These are phyloP conservation scores for Nectriaceae sp. DNA, from an alignment of 2,329 filamentous ascomycete species.

Conservation along the genomic window DNA sequence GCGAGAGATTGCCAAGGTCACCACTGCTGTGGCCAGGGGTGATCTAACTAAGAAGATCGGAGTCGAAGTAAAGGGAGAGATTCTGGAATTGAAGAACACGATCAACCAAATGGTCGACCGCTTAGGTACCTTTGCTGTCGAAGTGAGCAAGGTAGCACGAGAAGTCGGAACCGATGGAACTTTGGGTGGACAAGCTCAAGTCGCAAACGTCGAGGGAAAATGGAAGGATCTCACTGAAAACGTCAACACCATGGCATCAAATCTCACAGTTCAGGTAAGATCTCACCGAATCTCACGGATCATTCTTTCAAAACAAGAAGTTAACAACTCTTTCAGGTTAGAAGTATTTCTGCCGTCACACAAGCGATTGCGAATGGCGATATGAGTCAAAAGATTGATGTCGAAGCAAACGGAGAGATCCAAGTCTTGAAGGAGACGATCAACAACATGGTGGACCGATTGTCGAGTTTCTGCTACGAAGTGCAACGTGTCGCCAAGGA, in stretches of 20 bases:
- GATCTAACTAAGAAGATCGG: slow-evolving; percentile 96
- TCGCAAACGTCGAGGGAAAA: slow-evolving; percentile 94
- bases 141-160: slow-evolving; percentile 92
- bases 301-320: not conserved
- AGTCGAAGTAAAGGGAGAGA: slow-evolving; percentile 91
- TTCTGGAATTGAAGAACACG: slow-evolving; percentile 91
- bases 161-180: slow-evolving; percentile 97
- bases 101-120: slow-evolving; percentile 99
- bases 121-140: slow-evolving; percentile 91
- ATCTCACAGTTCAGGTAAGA: slow-evolving; percentile 64
- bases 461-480: slow-evolving; percentile 95
- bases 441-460: slow-evolving; percentile 96
- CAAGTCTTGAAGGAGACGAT: slow-evolving; percentile 93
- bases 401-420: slow-evolving; percentile 93
- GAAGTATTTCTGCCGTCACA: slow-evolving; percentile 90
- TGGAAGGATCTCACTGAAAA: slow-evolving; percentile 97
- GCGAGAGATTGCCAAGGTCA: slow-evolving; percentile 95
- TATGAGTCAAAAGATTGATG: slow-evolving; percentile 94
- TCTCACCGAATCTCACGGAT: not conserved
- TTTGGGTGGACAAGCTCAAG: slow-evolving; percentile 88
- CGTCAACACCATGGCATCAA: slow-evolving; percentile 75
- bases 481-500: slow-evolving; percentile 95
- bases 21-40: slow-evolving; percentile 89
- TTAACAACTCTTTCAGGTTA: slow-evolving; percentile 56
- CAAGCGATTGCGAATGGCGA: slow-evolving; percentile 95